Evolutionary conservation across 2,329 filamentous ascomycete genomes (phyloP).

Genomic region (Fusarium metavorans): DNA sequence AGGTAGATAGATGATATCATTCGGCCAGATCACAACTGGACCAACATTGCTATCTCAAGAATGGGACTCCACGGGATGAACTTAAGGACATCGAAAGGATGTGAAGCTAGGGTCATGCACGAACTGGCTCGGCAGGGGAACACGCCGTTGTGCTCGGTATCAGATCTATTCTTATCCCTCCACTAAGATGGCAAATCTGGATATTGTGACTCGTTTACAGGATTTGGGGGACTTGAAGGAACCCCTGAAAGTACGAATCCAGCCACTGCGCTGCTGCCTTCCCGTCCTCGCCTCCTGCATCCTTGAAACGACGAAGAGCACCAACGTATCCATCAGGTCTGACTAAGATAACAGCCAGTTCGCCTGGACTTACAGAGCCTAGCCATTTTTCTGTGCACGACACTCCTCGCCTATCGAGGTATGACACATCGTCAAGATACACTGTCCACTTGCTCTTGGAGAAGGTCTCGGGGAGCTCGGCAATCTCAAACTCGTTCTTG

Average conservation of each 20-base stretch:
- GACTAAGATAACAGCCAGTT: conserved; percentile 33
- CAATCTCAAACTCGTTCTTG: conserved; percentile 31
- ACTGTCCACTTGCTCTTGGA: conserved; percentile 28
- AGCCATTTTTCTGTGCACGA: conserved; percentile 43
- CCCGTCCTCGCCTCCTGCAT: conserved; percentile 2
- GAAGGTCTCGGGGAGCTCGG: conserved; percentile 18
- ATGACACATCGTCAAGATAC: conserved; percentile 27
- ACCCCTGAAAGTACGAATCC: conserved; percentile 21
- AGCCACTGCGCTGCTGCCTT: conserved; percentile 26
- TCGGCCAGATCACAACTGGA: not conserved
- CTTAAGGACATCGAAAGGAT: not conserved
- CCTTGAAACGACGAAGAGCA: conserved; percentile 26
- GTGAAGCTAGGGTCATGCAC: not conserved
- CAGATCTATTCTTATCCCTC: not conserved
- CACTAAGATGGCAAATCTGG: not conserved
- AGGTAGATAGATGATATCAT: not conserved
- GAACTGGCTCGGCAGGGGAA: not conserved
- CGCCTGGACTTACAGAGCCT: conserved; percentile 19
- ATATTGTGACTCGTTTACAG: not conserved
- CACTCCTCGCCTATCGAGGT: conserved; percentile 23
- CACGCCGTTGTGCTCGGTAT: not conserved
- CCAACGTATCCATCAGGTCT: conserved; percentile 42
- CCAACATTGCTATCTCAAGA: not conserved
- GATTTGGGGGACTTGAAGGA: conserved; percentile 13
- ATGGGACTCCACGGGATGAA: not conserved